Evolutionary conservation across 1,139 yeast genomes (phyloP).

Genomic region (Entelexis sorbosivorans): DNA sequence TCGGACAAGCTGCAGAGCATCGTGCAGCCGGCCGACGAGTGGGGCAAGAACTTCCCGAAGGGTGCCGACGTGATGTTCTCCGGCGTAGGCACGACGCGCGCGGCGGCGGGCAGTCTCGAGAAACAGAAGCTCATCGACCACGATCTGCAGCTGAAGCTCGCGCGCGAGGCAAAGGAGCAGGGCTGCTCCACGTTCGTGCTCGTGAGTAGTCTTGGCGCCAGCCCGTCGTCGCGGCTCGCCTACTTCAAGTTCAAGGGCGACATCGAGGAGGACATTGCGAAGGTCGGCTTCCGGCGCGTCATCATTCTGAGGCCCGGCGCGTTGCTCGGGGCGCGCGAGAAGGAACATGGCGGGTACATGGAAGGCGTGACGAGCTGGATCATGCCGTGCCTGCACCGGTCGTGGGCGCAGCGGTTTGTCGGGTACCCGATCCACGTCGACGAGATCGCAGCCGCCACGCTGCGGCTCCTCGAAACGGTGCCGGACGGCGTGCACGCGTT

Average conservation of each 20-base stretch:
- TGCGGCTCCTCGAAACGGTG: slow-evolving; percentile 12
- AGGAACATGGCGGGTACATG: slow-evolving; percentile 10
- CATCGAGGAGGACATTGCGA: slow-evolving; percentile 29
- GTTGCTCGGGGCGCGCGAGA: slow-evolving; percentile 41
- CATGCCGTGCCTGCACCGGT: slow-evolving; percentile 14
- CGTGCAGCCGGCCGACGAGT: slow-evolving; percentile 9
- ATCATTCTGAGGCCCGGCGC: slow-evolving; percentile 62
- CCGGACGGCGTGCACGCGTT: slow-evolving; percentile 19
- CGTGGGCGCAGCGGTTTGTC: slow-evolving; percentile 10
- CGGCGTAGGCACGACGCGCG: slow-evolving; percentile 66
- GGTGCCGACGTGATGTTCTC: slow-evolving; percentile 39
- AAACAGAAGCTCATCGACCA: slow-evolving; percentile 58
- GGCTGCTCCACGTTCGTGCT: slow-evolving; percentile 57
- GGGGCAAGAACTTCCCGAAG: slow-evolving; percentile 17
- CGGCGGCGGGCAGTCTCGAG: slow-evolving; percentile 56
- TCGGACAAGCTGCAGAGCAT: slow-evolving; percentile 13
- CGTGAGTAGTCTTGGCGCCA: slow-evolving; percentile 53
- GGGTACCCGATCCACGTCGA: slow-evolving; percentile 18
- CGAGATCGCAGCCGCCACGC: slow-evolving; percentile 20
- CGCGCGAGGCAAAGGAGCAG: slow-evolving; percentile 55
- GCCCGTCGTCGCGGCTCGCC: slow-evolving; percentile 41
- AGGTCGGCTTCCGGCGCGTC: slow-evolving; percentile 51
- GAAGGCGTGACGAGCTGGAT: background rate
- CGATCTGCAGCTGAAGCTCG: slow-evolving; percentile 53
- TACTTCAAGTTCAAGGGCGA: slow-evolving; percentile 35